phyloP scores from a whole-genome alignment of 2,329 filamentous ascomycete genomes.

The Xylariaceae sp. region DNA sequence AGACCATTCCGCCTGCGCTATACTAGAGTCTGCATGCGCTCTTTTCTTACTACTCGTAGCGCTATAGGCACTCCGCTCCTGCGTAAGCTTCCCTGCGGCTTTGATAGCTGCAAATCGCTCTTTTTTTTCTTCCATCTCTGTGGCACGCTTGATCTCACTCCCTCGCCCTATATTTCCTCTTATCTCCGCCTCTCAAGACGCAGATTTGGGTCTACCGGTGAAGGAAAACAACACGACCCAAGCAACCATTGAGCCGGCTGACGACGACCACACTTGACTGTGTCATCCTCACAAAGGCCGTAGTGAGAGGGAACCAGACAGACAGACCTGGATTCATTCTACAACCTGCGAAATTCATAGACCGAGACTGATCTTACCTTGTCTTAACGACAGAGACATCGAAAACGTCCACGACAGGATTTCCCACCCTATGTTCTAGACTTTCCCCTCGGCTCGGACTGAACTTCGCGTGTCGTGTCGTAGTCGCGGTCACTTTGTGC shows the following conservation, averaged over 20 bases:
- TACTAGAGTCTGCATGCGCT: not conserved
- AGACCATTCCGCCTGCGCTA: not conserved
- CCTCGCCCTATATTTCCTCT: not conserved
- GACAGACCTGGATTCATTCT: too few species aligned
- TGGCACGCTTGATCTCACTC: not conserved
- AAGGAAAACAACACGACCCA: not conserved
- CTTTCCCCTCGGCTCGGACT: not conserved
- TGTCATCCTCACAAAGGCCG: not conserved
- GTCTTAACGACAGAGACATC: conserved; percentile 14
- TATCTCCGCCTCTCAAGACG: not conserved
- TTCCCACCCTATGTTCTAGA: not conserved
- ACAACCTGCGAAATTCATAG: not conserved
- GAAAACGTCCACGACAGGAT: not conserved
- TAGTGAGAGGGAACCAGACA: conserved; percentile 8
- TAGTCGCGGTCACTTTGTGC: not conserved
- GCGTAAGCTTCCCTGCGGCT: conserved; percentile 6
- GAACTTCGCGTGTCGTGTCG: not conserved
- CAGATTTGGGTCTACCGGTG: not conserved
- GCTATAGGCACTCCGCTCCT: conserved; percentile 6
- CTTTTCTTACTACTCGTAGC: conserved; percentile 2
- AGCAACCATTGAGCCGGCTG: not conserved
- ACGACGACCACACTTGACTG: not conserved
- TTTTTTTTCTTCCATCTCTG: conserved; percentile 2
- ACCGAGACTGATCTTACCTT: conserved; percentile 12
- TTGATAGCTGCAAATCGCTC: conserved; percentile 11